Base-by-base conservation (phyloP, 352 stramenopile species). In the Phytopythium vexans region DNA sequence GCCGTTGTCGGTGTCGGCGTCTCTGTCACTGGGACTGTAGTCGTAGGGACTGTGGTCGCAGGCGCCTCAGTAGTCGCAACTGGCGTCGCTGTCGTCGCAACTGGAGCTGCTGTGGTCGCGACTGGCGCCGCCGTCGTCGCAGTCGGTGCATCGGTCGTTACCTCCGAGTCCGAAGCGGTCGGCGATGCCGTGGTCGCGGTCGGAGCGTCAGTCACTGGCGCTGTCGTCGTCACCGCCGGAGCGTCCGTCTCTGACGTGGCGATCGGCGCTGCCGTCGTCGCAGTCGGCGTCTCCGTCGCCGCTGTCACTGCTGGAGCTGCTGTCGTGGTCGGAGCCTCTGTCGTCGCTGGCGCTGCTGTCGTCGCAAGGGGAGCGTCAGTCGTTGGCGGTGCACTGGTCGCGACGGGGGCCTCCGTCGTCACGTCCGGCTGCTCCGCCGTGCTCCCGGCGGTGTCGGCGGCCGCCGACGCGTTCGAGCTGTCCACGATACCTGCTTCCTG, bases 1-100 rank as follows among this genome's bases (percentile, higher is more conserved):
- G 50, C 27, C 14, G 56, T 60, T 4, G 62, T 47, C 40, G 52
- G n/a, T 1, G 52, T 37, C 0, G 58, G 49, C 10, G 52, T 27
- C 11, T 55, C 35, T 10, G 58, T 47, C 31, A 35, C 38, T 40
- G 60, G 51, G 9, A 54, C 43, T 21, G 61, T 38, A 41, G 59
- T 53, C 12, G 52, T 38, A 33, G 66, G 41, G 1, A 45, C 27
- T n/a, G 42, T 27, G 38, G 52, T 54, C 34, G 52, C 5, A 10
- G 44, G 31, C 8, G 44, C 15, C 41, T 38, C 44, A 6, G 40
- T 15, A 9, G 53, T 55, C 11, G 45, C n/a, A 37, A 38, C 14
- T 21, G 36, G 45, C 3, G 57, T 54, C n/a, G 49, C 44, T 9
- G 58, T 40, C 0, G 58, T 4, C 12, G 39, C 27, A 4, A 40